Base-by-base conservation (phyloP, 108 stramenopile genomes). In the Cyclotella cryptica region DNA sequence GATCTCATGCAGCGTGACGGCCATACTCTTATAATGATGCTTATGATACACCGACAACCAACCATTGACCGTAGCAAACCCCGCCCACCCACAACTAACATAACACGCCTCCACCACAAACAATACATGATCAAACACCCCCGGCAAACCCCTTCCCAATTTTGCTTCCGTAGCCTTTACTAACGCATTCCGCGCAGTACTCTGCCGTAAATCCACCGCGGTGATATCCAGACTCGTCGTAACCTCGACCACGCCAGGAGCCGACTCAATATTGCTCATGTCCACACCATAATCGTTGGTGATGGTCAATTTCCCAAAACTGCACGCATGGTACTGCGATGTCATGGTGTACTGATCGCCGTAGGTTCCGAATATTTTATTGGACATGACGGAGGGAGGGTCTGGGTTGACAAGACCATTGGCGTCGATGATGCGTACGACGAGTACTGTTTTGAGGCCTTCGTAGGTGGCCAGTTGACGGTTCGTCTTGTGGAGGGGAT, bases 31-130 rank as follows among this genome's bases (percentile, higher is more conserved):
- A 40, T 79, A 84, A 52, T 73, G 17, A 12, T 35, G 40, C 29
- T 43, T 60, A 22, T 72, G 70, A 54, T 78, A 78, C 19, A 78
- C 71, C 8, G 59, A 47, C 7, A 46, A 35, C 51, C 71, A 72
- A 1, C 39, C 30, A 45, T 72, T 72, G 15, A 78, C 52, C 44
- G 47, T 39, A 5, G 77, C 77, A 66, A 66, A 79, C 17, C 72
- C 78, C n/a, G 68, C 69, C 76, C 77, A 81, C 24, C 75, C 69
- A 58, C 80, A 81, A 0, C 76, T 39, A 15, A 39, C 49, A 44
- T 81, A 81, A 52, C 75, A 76, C 26, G 22, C 17, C 44, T 76
- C 75, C 40, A 76, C 10, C 15, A 68, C 21, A 54, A 60, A 72
- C 59, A 80, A 35, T 6, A 74, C 79, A 39, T 73, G 71, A 27